phyloP scores from a whole-genome alignment of 2,329 filamentous ascomycete genomes.

The Fusarium fracticaudum region DNA sequence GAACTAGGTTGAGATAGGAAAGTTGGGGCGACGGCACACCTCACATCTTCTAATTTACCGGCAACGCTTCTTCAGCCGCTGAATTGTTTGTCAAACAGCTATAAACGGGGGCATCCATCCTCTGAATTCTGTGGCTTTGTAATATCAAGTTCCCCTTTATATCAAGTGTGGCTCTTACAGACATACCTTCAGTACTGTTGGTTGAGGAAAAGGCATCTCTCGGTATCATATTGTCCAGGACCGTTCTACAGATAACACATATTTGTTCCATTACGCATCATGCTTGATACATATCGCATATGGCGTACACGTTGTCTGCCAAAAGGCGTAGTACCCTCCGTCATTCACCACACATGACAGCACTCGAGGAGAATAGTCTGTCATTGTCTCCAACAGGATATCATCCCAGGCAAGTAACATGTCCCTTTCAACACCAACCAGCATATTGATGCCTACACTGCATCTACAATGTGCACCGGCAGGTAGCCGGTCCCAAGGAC shows the following conservation, averaged over 20 bases:
- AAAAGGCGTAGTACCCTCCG: background rate
- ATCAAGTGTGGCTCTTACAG: background rate
- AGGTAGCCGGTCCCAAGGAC: background rate
- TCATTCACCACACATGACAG: background rate
- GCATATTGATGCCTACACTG: background rate
- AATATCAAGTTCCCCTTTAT: background rate
- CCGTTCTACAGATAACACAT: background rate
- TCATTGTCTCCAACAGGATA: background rate
- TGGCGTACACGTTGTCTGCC: background rate
- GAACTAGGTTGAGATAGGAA: conserved; percentile 36
- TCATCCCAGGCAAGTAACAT: background rate
- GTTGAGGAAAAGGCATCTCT: background rate
- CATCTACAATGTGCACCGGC: background rate
- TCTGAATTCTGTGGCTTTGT: background rate
- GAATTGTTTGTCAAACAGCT: background rate
- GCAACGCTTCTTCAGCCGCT: background rate
- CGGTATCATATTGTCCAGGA: background rate
- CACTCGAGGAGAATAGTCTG: background rate
- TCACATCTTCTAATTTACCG: background rate
- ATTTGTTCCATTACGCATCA: background rate
- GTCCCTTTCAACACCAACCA: background rate
- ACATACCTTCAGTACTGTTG: background rate
- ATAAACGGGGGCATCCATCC: background rate
- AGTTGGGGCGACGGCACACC: conserved; percentile 29
- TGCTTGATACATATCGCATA: background rate